These are phyloP conservation scores for Gnetum montanum DNA, from an alignment of 75 land plant genomes.

Conservation along the genomic window DNA sequence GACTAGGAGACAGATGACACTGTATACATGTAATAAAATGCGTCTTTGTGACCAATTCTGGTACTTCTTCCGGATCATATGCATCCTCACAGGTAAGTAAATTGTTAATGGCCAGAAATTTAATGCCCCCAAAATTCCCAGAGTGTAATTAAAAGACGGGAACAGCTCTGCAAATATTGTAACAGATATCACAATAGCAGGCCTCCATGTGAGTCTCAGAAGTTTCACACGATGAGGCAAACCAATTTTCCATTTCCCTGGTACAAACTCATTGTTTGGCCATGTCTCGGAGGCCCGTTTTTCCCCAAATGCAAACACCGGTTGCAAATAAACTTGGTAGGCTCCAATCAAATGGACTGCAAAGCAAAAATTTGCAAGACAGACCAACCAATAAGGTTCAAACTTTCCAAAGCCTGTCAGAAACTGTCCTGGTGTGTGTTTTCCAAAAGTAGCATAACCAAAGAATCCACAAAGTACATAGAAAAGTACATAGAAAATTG, in stretches of 20 bases:
- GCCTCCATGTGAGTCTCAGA: conserved; percentile 19
- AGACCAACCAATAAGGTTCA: conserved; percentile 12
- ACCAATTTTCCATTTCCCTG: not conserved
- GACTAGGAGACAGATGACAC: conserved; percentile 41
- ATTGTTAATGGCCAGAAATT: conserved; percentile 78
- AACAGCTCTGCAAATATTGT: conserved; percentile 17
- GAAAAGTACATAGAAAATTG: conserved; percentile 6
- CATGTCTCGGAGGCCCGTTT: not conserved
- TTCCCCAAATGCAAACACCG: conserved; percentile 17
- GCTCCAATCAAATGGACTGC: conserved; percentile 11
- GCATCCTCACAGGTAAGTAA: conserved; percentile 64
- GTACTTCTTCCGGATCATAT: conserved; percentile 39
- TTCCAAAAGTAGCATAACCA: conserved; percentile 15
- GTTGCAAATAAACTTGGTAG: conserved; percentile 19
- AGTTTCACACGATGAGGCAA: conserved; percentile 9
- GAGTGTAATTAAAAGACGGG: conserved; percentile 20
- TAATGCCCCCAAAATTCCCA: conserved; percentile 35
- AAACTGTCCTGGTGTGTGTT: conserved; percentile 9
- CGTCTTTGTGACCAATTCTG: conserved; percentile 40
- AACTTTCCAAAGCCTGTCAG: conserved; percentile 13
- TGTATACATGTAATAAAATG: conserved; percentile 41
- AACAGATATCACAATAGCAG: conserved; percentile 19
- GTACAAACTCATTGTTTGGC: conserved; percentile 1
- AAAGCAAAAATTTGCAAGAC: conserved; percentile 12
- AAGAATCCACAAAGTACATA: conserved; percentile 8